Conservation (phyloP, 305 asterid genomes). For the Withania somnifera region DNA sequence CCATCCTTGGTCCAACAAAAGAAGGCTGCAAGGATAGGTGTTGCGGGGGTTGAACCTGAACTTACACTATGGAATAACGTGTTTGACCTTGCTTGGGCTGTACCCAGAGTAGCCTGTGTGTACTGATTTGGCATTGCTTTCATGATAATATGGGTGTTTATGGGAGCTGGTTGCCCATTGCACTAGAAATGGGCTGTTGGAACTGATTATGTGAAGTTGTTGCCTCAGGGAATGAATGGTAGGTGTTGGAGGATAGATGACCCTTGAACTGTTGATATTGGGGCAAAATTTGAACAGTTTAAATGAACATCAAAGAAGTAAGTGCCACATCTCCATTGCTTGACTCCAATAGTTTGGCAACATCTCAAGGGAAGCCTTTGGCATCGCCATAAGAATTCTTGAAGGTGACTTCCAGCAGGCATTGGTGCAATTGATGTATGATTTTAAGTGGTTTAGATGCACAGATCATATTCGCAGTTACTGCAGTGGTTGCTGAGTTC, state of each 20-base stretch:
- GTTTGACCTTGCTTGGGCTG: background rate
- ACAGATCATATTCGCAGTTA: too few relatives aligned
- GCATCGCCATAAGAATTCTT: too few relatives aligned
- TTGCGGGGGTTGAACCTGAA: too few relatives aligned
- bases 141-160: background rate
- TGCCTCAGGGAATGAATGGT: constrained; percentile 12
- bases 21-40: too few relatives aligned
- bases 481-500: constrained; percentile 56
- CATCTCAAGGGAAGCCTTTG: too few relatives aligned
- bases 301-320: constrained; percentile 52
- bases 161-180: background rate
- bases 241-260: constrained; percentile 15
- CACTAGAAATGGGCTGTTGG: background rate
- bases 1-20: too few relatives aligned
- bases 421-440: too few relatives aligned
- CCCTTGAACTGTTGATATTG: background rate
- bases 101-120: background rate
- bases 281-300: constrained; percentile 17
- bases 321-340: constrained; percentile 32
- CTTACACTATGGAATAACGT: constrained; percentile 15
- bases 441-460: too few relatives aligned
- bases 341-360: too few relatives aligned
- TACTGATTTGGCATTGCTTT: background rate
- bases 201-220: constrained; percentile 1
- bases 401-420: too few relatives aligned